Base-by-base conservation (phyloP, 108 stramenopile genomes). In the Cyclotella distinguenda region DNA sequence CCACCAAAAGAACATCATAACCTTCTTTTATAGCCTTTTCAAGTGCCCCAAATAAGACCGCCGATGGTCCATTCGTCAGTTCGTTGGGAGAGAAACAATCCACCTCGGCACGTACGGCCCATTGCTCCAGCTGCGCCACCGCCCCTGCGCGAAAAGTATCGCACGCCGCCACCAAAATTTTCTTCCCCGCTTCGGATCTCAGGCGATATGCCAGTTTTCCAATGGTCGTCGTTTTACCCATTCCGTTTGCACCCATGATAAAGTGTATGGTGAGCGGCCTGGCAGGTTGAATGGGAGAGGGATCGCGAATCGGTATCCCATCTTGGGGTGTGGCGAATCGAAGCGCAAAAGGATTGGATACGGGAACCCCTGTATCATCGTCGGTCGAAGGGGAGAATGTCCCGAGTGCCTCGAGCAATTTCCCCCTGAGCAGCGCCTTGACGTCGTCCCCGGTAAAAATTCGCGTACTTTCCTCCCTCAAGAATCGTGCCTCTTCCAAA, bases 81-180 rank as follows among this genome's bases (percentile, higher is more conserved):
- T 88, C 84, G 39, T 70, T 79, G 1, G 95, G 94, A 4, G 77
- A 78, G 36, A 81, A 86, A 39, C 95, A 80, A 72, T 96, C 95
- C 5, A 93, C 95, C 3, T 83, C 83, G 0, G 93, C 91, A 16
- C 95, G 78, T 49, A 79, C 76, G 26, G 89, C 89, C 97, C 97
- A 97, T 57, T 84, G 84, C 48, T 92, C 83, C 34, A 97, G 72
- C 66, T 97, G 97, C 22, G 93, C 93, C 1, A 96, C 95, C 15
- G 97, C 97, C 18, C 94, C 97, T 3, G 97, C 97, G 21, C 97
- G 90, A 62, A 95, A 97, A 21, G 97, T 97, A 80, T 97, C 95
- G 58, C 94, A 95, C 15, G 95, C 95, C 4, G 94, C 95, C 42
- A 97, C 16, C 23, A 96, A 64, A 12, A 96, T 94, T 21, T 81